Evolutionary conservation across 805 yeast species (phyloP).

Genomic region (Barnettozyma pratensis): DNA sequence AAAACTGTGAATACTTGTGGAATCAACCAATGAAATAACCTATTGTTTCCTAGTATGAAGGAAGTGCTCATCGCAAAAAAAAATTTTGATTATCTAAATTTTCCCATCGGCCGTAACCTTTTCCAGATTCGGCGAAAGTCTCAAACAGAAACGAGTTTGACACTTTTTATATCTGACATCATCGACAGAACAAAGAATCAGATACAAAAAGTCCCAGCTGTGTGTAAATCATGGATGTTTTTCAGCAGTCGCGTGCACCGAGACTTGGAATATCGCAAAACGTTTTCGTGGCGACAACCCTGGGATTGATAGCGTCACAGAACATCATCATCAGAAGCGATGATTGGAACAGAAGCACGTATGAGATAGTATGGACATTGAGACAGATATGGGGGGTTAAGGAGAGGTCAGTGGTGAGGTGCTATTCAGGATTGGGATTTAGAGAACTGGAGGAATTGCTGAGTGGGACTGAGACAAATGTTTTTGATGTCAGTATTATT

Average conservation of each 20-base stretch:
- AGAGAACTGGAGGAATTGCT: no score
- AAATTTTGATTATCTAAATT: not conserved
- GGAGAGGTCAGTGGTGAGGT: not conserved
- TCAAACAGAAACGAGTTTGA: no score
- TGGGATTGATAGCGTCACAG: slow-evolving; percentile 21
- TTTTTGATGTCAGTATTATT: slow-evolving; percentile 5
- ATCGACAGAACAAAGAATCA: no score
- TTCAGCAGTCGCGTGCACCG: not conserved
- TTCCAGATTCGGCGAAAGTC: no score
- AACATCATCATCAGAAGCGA: slow-evolving; percentile 20
- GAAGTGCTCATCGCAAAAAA: slow-evolving; percentile 1
- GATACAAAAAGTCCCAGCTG: no score
- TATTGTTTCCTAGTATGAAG: not conserved
- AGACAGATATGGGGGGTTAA: not conserved
- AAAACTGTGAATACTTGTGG: not conserved
- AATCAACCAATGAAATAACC: not conserved
- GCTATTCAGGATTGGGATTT: not conserved
- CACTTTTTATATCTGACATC: not conserved
- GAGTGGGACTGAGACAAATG: not conserved
- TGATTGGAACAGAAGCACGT: not conserved
- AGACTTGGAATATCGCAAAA: slow-evolving; percentile 1
- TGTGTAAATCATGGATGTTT: slow-evolving; percentile 1
- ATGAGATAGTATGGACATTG: not conserved
- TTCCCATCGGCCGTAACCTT: no score
- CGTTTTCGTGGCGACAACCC: slow-evolving; percentile 11